Base-by-base conservation (phyloP, 2,329 filamentous ascomycete genomes). In the Ambrosiella xylebori region DNA sequence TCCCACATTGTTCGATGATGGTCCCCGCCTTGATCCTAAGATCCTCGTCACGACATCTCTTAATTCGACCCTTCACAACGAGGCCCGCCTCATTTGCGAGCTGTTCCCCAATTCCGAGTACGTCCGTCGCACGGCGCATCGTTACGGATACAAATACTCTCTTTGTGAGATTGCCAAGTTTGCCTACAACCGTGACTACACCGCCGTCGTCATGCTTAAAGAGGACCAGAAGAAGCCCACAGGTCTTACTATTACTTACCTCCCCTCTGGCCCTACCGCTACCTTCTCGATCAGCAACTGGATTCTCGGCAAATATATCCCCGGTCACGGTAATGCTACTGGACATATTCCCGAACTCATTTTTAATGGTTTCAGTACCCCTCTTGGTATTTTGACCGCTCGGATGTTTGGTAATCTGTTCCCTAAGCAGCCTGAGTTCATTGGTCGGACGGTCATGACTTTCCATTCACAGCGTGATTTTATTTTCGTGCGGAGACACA, bases 401-500 rank as follows among this genome's bases (percentile, higher is more conserved):
- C 84, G 88, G 65, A 74, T 96, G 1, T 93, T 98, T 73, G 66
- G 68, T 63, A 70, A 68, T 9, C 63, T 73, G 52, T 72, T 73
- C 70, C 93, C 91, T 0, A 79, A 84, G 0, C 79, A 81, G 49
- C 91, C 93, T 0, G 88, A 97, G 65, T 74, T 97, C 5, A 77
- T 85, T 63, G 91, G 91, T 3, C 76, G 91, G 27, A 90, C 96
- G 66, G 90, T 96, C 1, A 82, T 96, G 7, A 96, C 91, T 0
- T 72, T 96, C 56, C 89, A 96, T 70, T 96, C 96, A 65, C 90
- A 95, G 73, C 84, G 91, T 62, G 91, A 97, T 70, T 97, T 91
- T 70, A 93, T 97, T 64, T 98, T 98, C 69, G 78, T 97, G 56
- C 78, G 93, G 4, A 77, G 90, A 41, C 90, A 97, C 70, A 78